phyloP scores from a whole-genome alignment of 495 filamentous ascomycete species.

The Astrothelium subdiscretum region DNA sequence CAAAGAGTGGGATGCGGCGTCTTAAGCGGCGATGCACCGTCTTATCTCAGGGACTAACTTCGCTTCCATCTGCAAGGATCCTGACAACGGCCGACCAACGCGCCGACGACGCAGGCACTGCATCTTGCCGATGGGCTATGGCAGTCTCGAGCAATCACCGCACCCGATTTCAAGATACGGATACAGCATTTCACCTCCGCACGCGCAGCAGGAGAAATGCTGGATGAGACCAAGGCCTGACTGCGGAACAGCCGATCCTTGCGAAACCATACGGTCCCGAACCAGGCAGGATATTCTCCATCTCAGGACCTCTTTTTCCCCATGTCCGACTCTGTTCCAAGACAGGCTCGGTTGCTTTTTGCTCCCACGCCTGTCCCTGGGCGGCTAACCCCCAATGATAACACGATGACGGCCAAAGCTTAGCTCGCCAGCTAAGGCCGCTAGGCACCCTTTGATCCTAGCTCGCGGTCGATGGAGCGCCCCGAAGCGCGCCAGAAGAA shows the following conservation, averaged over 20 bases:
- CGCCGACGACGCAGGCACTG: no score
- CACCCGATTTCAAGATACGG: not conserved
- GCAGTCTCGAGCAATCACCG: not conserved
- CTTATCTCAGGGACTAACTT: not conserved
- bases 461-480: not conserved
- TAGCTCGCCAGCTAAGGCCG: not conserved
- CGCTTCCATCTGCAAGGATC: not conserved
- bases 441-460: not conserved
- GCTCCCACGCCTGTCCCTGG: not conserved
- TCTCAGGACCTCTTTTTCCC: not conserved
- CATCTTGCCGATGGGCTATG: not conserved
- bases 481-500: constrained; percentile 1
- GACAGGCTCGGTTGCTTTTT: not conserved
- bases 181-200: not conserved
- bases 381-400: not conserved
- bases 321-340: not conserved
- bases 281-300: not conserved
- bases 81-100: not conserved
- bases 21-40: not conserved
- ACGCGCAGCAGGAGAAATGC: not conserved
- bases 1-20: constrained; percentile 1
- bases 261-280: not conserved
- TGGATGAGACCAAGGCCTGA: not conserved
- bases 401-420: not conserved
- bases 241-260: not conserved